phyloP scores from a whole-genome alignment of 352 stramenopile genomes.

The Phytophthora pistaciae region DNA sequence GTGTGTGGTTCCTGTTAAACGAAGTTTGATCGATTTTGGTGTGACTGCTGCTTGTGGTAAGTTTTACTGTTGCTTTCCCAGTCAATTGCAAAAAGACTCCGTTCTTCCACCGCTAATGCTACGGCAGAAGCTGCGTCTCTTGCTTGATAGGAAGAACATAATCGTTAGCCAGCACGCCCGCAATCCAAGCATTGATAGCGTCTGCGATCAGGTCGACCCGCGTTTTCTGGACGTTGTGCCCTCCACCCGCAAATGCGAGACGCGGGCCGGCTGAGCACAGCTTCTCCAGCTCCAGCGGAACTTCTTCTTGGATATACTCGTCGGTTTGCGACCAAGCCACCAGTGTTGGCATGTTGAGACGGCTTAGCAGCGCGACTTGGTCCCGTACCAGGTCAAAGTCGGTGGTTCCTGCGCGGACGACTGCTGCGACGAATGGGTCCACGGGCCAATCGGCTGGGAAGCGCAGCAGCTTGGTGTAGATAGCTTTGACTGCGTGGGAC shows the following conservation, averaged over 20 bases:
- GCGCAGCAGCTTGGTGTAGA: conserved; percentile 52
- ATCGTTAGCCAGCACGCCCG: conserved; percentile 5
- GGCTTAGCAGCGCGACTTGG: conserved; percentile 27
- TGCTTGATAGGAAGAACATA: not conserved
- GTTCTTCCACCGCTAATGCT: not conserved
- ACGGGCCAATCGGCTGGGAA: conserved; percentile 36
- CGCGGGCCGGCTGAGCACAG: conserved; percentile 34
- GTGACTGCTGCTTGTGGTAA: not conserved
- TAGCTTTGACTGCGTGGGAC: conserved; percentile 26
- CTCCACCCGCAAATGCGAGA: conserved; percentile 45
- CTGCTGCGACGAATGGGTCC: conserved; percentile 43
- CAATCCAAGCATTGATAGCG: conserved; percentile 35
- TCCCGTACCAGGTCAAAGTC: conserved; percentile 43
- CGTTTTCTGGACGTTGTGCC: conserved; percentile 71
- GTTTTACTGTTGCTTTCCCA: not conserved
- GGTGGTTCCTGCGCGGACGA: conserved; percentile 46
- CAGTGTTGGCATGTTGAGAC: conserved; percentile 36
- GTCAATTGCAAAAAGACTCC: not conserved
- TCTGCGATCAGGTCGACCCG: conserved; percentile 34
- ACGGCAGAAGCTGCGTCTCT: conserved; percentile 15
- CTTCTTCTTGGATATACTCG: conserved; percentile 50
- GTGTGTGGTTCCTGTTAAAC: not conserved
- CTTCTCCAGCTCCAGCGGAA: conserved; percentile 39
- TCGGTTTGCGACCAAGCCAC: conserved; percentile 53
- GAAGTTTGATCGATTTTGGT: not conserved